Conservation (phyloP, 1,284 basidiomycete species). For the Moesziomyces sp. region DNA sequence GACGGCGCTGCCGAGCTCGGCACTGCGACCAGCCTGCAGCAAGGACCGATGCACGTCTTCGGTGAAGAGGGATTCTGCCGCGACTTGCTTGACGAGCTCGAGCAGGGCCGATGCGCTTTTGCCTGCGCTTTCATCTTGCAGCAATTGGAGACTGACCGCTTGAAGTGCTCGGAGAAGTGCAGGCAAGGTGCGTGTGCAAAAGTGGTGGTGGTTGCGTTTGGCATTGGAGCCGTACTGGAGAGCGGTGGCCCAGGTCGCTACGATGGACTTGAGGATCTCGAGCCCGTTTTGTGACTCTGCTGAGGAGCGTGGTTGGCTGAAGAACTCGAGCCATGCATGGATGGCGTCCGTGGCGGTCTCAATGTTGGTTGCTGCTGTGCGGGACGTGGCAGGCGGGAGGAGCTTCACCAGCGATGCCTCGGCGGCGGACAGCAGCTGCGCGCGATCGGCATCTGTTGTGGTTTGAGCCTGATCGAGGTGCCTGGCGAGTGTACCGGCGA, state of each 20-base stretch:
- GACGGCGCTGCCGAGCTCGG: constrained; percentile 4
- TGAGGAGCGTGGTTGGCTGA: constrained; percentile 7
- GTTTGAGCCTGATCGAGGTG: constrained; percentile 6
- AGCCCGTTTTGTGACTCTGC: constrained; percentile 4
- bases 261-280: constrained; percentile 23
- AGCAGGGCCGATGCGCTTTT: neutral
- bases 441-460: neutral
- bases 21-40: constrained; percentile 26
- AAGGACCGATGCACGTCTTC: constrained; percentile 31
- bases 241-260: constrained; percentile 28
- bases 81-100: constrained; percentile 24
- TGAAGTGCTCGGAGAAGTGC: constrained; percentile 23
- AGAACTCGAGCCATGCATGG: constrained; percentile 42
- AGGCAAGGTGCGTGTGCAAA: constrained; percentile 25
- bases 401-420: constrained; percentile 16
- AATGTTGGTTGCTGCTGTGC: constrained; percentile 51
- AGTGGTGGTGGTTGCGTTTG: constrained; percentile 52
- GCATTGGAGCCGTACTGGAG: constrained; percentile 53
- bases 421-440: constrained; percentile 8
- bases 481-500: constrained; percentile 29
- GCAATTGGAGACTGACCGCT: neutral
- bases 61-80: constrained; percentile 44
- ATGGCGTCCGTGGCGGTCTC: constrained; percentile 51
- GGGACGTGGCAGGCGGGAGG: constrained; percentile 34
- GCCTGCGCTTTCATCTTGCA: neutral